Conservation (phyloP, 257 asterid species). For the Penstemon eatonii region DNA sequence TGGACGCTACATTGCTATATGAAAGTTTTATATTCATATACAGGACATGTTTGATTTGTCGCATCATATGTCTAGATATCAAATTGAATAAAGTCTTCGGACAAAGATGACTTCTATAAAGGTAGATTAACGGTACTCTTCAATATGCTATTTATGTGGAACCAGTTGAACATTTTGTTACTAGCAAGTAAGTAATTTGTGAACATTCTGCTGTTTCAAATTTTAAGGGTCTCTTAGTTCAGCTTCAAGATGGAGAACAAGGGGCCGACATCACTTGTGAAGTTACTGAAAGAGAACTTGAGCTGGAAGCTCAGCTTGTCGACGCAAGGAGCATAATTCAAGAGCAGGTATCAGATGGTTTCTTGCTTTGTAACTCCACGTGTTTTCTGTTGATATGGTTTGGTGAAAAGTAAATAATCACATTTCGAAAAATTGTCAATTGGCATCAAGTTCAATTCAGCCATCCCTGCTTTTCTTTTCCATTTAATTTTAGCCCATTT, state of each 20-base stretch:
- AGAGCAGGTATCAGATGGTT: too few species aligned
- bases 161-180: constrained; percentile 7
- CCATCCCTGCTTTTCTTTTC: too few species aligned
- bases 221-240: constrained; percentile 89
- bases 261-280: constrained; percentile 84
- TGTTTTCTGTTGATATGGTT: background rate
- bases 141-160: background rate
- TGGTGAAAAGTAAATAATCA: background rate
- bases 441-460: too few species aligned
- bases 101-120: constrained; percentile 82
- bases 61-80: constrained; percentile 89
- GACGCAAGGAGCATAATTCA: too few species aligned
- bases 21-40: constrained; percentile 19
- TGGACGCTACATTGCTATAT: constrained; percentile 28
- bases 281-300: constrained; percentile 95
- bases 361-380: too few species aligned
- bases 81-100: constrained; percentile 83
- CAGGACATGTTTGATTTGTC: constrained; percentile 93
- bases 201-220: constrained; percentile 20
- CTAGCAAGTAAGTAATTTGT: background rate
- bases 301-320: too few species aligned
- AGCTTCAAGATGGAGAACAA: constrained; percentile 88
- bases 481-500: too few species aligned
- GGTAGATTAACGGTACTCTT: constrained; percentile 39
- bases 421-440: too few species aligned